phyloP scores from a whole-genome alignment of 176 grass and related monocot genomes.

The Puccinellia tenuiflora region DNA sequence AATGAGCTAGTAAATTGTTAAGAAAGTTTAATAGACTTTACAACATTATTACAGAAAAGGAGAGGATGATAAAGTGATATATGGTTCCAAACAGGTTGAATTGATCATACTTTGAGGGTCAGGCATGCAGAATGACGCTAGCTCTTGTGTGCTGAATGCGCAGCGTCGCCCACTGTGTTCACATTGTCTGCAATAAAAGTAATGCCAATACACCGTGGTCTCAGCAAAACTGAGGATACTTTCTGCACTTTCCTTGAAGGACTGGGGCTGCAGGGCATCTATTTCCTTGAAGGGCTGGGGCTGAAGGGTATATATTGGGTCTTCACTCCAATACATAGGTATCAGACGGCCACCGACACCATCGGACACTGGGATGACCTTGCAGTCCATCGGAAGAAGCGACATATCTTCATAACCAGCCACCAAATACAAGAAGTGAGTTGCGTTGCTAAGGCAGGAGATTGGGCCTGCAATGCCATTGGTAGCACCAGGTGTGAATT shows the following conservation, averaged over 20 bases:
- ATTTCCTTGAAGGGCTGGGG: background rate
- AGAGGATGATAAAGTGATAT: background rate
- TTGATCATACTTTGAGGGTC: background rate
- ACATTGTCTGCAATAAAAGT: background rate
- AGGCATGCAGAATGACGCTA: slow-evolving; percentile 5
- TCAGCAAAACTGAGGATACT: background rate
- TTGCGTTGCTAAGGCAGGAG: slow-evolving; percentile 22
- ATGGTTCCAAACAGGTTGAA: background rate
- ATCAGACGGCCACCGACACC: background rate
- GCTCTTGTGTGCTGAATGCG: slow-evolving; percentile 1
- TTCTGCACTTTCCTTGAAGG: background rate
- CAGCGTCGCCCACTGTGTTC: background rate
- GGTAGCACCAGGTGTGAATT: background rate
- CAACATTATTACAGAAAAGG: background rate
- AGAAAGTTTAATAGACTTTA: background rate
- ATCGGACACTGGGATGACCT: background rate
- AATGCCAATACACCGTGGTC: background rate
- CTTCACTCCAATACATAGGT: background rate
- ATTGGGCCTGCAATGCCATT: slow-evolving; percentile 38
- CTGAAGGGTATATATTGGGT: no score
- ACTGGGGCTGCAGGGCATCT: background rate
- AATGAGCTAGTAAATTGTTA: background rate
- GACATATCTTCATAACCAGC: background rate
- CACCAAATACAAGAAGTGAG: slow-evolving; percentile 14
- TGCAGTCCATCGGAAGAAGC: slow-evolving; percentile 14